Evolutionary conservation across 2,329 filamentous ascomycete species (phyloP).

Genomic region (Colletotrichum melonis): DNA sequence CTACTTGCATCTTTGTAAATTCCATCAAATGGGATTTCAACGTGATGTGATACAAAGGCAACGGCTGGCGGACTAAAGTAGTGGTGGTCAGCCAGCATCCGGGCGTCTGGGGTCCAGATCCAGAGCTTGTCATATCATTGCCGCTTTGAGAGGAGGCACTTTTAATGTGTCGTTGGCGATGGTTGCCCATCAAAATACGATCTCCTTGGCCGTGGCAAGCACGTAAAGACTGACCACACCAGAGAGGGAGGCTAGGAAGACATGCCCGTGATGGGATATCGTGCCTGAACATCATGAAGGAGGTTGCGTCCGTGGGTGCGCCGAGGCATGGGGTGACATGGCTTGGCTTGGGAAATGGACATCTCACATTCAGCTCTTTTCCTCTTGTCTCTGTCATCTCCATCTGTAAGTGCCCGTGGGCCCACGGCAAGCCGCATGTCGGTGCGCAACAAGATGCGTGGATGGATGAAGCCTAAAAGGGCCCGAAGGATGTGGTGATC

Average conservation of each 20-base stretch:
- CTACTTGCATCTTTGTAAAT: background rate
- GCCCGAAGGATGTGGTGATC: background rate
- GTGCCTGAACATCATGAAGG: constrained; percentile 7
- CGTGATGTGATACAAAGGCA: constrained; percentile 12
- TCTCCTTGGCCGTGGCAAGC: background rate
- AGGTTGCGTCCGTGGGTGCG: background rate
- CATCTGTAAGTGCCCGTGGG: background rate
- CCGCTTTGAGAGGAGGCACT: constrained; percentile 1
- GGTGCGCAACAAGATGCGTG: background rate
- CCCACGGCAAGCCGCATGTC: constrained; percentile 8
- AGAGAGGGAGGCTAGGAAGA: background rate
- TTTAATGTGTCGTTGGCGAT: constrained; percentile 2
- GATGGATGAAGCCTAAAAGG: background rate
- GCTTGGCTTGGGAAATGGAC: background rate
- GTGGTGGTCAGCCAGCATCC: constrained; percentile 19
- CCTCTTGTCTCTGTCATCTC: background rate
- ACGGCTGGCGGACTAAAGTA: background rate
- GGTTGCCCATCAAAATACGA: background rate
- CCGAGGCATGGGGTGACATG: background rate
- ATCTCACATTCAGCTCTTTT: background rate
- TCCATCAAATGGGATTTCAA: background rate
- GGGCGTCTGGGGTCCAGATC: background rate
- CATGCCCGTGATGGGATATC: background rate
- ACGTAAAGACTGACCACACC: background rate
- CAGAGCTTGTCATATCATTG: constrained; percentile 3